phyloP scores from a whole-genome alignment of 2,329 filamentous ascomycete genomes.

The Furcasterigmium furcatum region DNA sequence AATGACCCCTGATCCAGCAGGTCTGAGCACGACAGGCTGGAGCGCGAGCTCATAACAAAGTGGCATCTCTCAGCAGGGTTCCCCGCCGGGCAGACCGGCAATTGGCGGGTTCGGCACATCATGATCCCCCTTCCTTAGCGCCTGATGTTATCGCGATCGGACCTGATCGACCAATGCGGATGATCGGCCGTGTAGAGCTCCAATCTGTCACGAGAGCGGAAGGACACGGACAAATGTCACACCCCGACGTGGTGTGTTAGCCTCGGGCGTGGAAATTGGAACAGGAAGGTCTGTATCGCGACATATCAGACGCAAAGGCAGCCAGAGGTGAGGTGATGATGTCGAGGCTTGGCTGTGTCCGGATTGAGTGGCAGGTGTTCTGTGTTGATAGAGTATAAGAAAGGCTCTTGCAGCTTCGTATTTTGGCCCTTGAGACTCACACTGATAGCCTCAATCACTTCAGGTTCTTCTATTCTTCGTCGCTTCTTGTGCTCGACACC shows the following conservation, averaged over 20 bases:
- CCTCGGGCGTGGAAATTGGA: background rate
- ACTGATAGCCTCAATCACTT: conserved; percentile 13
- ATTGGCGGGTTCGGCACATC: no score
- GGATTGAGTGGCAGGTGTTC: background rate
- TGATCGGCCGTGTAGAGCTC: background rate
- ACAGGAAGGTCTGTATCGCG: background rate
- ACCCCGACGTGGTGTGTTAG: background rate
- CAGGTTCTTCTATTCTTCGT: background rate
- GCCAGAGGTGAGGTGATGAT: background rate
- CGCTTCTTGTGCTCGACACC: background rate
- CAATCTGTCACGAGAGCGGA: background rate
- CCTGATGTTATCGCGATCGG: background rate
- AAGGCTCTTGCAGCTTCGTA: background rate
- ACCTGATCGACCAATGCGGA: background rate
- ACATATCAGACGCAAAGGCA: background rate
- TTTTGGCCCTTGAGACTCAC: background rate
- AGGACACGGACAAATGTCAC: background rate
- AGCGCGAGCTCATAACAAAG: no score
- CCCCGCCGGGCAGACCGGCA: no score
- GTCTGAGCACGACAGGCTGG: no score
- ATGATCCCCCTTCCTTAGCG: background rate
- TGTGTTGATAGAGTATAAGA: background rate
- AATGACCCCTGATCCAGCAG: no score
- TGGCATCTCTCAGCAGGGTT: no score
- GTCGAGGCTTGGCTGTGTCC: background rate